These are phyloP conservation scores for Venturia asperata DNA, from an alignment of 2,329 filamentous ascomycete genomes.

Conservation along the genomic window DNA sequence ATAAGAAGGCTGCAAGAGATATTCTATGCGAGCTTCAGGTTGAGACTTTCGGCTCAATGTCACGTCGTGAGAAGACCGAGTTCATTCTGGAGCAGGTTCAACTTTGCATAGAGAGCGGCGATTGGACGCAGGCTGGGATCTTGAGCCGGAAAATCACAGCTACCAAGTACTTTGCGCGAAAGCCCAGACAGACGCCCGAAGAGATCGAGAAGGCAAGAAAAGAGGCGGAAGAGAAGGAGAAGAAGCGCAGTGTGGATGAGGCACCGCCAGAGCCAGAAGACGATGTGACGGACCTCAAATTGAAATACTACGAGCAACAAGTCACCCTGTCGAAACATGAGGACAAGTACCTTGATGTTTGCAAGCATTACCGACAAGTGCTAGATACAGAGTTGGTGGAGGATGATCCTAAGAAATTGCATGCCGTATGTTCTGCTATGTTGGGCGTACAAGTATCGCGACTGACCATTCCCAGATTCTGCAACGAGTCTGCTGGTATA, in stretches of 20 bases:
- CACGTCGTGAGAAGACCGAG: slow-evolving; percentile 92
- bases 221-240: slow-evolving; percentile 76
- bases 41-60: slow-evolving; percentile 98
- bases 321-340: slow-evolving; percentile 94
- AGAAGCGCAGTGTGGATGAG: slow-evolving; percentile 69
- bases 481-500: slow-evolving; percentile 94
- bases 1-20: slow-evolving; percentile 81
- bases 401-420: slow-evolving; percentile 77
- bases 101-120: slow-evolving; percentile 88
- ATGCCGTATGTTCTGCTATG: slow-evolving; percentile 51
- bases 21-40: slow-evolving; percentile 96
- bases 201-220: slow-evolving; percentile 87
- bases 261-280: slow-evolving; percentile 70
- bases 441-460: neutral
- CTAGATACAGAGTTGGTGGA: slow-evolving; percentile 94
- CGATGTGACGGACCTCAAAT: slow-evolving; percentile 92
- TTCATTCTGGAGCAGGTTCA: slow-evolving; percentile 94
- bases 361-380: slow-evolving; percentile 97
- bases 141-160: slow-evolving; percentile 88
- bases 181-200: slow-evolving; percentile 83
- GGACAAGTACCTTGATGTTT: slow-evolving; percentile 92
- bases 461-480: slow-evolving; percentile 54
- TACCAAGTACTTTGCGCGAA: slow-evolving; percentile 80
- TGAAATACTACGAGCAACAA: slow-evolving; percentile 95
- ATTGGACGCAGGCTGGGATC: slow-evolving; percentile 94